phyloP scores from a whole-genome alignment of 495 filamentous ascomycete species.

The Podospora fimiseda region DNA sequence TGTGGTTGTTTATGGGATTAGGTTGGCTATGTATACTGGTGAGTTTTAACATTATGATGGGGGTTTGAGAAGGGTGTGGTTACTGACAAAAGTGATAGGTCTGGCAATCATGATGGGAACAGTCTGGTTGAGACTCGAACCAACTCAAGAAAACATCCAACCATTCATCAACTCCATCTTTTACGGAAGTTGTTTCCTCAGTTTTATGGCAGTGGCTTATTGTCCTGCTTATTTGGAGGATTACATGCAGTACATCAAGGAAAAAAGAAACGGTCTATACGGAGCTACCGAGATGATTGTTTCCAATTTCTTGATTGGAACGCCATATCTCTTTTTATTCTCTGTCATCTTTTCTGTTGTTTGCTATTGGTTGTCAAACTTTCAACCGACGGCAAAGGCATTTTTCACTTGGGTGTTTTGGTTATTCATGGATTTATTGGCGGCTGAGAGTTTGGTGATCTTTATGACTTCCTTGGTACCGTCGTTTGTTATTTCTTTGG shows the following conservation, averaged over 20 bases:
- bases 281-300: slow-evolving; percentile 64
- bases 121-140: slow-evolving; percentile 65
- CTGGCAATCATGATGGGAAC: slow-evolving; percentile 85
- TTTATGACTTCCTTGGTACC: slow-evolving; percentile 66
- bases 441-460: slow-evolving; percentile 74
- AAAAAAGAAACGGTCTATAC: slow-evolving; percentile 76
- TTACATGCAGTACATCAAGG: slow-evolving; percentile 63
- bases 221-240: slow-evolving; percentile 80
- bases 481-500: slow-evolving; percentile 70
- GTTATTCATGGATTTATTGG: slow-evolving; percentile 78
- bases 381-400: slow-evolving; percentile 54
- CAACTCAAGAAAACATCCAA: slow-evolving; percentile 61
- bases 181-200: slow-evolving; percentile 73
- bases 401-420: slow-evolving; percentile 82
- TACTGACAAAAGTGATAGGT: slow-evolving; percentile 16
- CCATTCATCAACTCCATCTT: slow-evolving; percentile 73
- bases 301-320: slow-evolving; percentile 73
- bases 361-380: slow-evolving; percentile 74
- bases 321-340: slow-evolving; percentile 74
- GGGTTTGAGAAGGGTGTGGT: slow-evolving; percentile 8
- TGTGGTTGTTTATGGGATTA: slow-evolving; percentile 73
- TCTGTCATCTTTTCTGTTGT: slow-evolving; percentile 65
- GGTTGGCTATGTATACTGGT: slow-evolving; percentile 76
- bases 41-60: slow-evolving; percentile 6
- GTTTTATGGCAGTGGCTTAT: slow-evolving; percentile 85